A percentile compares a stretch with the other conserved stretches of the same genome.
Evolutionary conservation across 495 filamentous ascomycete genomes (phyloP).

Genomic region (Halenospora varia): DNA sequence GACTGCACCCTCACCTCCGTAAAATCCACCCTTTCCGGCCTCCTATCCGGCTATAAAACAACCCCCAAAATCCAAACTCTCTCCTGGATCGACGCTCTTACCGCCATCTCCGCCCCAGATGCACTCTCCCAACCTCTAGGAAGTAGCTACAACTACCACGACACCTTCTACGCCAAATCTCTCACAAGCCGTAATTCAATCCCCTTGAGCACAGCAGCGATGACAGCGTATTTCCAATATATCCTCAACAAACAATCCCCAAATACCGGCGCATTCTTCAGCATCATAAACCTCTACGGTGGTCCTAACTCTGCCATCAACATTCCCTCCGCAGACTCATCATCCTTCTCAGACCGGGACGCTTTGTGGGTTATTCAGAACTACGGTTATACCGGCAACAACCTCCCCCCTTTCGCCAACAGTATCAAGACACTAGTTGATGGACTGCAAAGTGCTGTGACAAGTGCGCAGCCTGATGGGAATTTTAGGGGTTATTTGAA

Average conservation of each 20-base stretch:
- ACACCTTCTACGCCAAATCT: slow-evolving; percentile 51
- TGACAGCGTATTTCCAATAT: slow-evolving; percentile 45
- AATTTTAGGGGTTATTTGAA: slow-evolving; percentile 60
- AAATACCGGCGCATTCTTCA: slow-evolving; percentile 24
- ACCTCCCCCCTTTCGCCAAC: slow-evolving; percentile 31
- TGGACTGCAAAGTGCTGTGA: slow-evolving; percentile 31
- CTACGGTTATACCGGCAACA: slow-evolving; percentile 44
- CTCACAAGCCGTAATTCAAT: slow-evolving; percentile 28
- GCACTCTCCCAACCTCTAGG: slow-evolving; percentile 26
- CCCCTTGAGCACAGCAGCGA: slow-evolving; percentile 32
- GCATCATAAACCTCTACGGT: slow-evolving; percentile 53
- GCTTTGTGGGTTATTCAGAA: slow-evolving; percentile 56
- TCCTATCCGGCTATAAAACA: slow-evolving; percentile 23
- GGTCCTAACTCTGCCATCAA: slow-evolving; percentile 44
- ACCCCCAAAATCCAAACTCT: background rate
- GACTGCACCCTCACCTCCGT: slow-evolving; percentile 16
- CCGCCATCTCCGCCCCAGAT: slow-evolving; percentile 26
- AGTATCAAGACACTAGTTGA: slow-evolving; percentile 41
- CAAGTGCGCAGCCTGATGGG: slow-evolving; percentile 30
- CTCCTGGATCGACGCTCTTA: slow-evolving; percentile 33
- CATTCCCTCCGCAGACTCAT: slow-evolving; percentile 38
- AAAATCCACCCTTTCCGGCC: slow-evolving; percentile 38
- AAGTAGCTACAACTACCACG: slow-evolving; percentile 30
- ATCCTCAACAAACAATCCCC: slow-evolving; percentile 23
- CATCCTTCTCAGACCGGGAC: slow-evolving; percentile 56